phyloP scores from a whole-genome alignment of 2,329 filamentous ascomycete genomes.

The Colletotrichum costaricense region DNA sequence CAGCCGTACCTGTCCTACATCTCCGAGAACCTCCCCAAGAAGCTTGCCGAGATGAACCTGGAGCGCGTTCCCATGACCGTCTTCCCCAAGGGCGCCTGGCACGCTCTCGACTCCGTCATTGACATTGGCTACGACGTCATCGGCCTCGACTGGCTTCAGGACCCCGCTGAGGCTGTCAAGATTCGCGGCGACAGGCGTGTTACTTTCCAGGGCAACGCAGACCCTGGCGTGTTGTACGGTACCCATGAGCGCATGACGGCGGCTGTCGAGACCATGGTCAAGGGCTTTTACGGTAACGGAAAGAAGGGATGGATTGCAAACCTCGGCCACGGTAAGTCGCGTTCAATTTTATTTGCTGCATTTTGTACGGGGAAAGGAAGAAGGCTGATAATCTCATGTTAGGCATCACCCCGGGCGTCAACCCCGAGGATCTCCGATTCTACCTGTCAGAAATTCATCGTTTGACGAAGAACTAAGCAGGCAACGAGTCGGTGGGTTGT shows the following conservation, averaged over 20 bases:
- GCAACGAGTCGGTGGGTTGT: neutral
- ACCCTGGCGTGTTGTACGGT: constrained; percentile 93
- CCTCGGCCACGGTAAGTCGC: constrained; percentile 84
- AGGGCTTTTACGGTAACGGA: constrained; percentile 80
- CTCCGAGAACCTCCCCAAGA: constrained; percentile 80
- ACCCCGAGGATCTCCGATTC: constrained; percentile 92
- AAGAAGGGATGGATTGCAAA: constrained; percentile 98
- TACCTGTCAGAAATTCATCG: constrained; percentile 94
- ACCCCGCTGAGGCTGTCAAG: constrained; percentile 84
- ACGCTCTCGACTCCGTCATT: constrained; percentile 88
- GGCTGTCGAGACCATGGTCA: constrained; percentile 86
- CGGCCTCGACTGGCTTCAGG: constrained; percentile 94
- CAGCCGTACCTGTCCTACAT: constrained; percentile 90
- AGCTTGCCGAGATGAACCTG: constrained; percentile 78
- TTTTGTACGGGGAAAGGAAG: neutral
- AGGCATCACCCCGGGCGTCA: constrained; percentile 95
- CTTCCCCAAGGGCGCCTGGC: constrained; percentile 98
- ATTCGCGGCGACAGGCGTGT: constrained; percentile 80
- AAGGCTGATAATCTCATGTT: constrained; percentile 4
- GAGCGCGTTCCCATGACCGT: constrained; percentile 95
- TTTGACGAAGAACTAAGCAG: constrained; percentile 58
- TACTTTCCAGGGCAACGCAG: constrained; percentile 93
- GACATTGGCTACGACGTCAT: constrained; percentile 93
- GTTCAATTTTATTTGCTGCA: neutral
- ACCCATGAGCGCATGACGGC: constrained; percentile 82